Evolutionary conservation across 2,329 filamentous ascomycete species (phyloP).

Genomic region (Proliferodiscus dingleyae): DNA sequence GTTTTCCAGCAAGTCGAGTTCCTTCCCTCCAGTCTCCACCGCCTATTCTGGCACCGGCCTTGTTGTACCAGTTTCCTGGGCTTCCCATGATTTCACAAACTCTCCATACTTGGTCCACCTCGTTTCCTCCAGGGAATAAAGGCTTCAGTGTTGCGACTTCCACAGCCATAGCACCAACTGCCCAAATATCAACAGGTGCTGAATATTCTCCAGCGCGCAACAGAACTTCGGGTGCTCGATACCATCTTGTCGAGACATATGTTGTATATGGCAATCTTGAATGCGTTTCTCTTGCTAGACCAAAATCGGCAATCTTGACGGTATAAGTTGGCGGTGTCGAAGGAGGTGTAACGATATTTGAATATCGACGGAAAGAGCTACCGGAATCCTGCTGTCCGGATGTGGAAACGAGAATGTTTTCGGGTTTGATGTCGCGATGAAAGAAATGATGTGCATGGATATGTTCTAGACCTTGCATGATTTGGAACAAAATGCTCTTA

Average conservation of each 20-base stretch:
- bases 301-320: constrained; percentile 98
- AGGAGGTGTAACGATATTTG: constrained; percentile 85
- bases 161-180: constrained; percentile 95
- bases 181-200: constrained; percentile 97
- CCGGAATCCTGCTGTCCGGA: constrained; percentile 71
- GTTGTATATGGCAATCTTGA: constrained; percentile 96
- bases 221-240: constrained; percentile 86
- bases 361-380: constrained; percentile 89
- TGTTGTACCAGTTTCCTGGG: constrained; percentile 97
- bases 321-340: constrained; percentile 91
- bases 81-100: constrained; percentile 99
- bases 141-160: constrained; percentile 96
- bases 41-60: constrained; percentile 77
- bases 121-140: constrained; percentile 93
- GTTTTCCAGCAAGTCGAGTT: constrained; percentile 84
- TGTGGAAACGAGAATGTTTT: constrained; percentile 95
- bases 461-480: constrained; percentile 91
- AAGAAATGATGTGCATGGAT: constrained; percentile 98
- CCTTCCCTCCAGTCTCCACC: constrained; percentile 98
- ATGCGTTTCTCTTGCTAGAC: constrained; percentile 92
- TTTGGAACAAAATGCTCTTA: constrained; percentile 97
- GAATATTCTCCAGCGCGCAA: constrained; percentile 94
- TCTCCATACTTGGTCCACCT: constrained; percentile 98
- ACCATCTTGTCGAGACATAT: constrained; percentile 97
- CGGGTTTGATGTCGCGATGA: constrained; percentile 97